These are phyloP conservation scores for Escovopsis sp. DNA, from an alignment of 2,329 filamentous ascomycete genomes.

Conservation along the genomic window DNA sequence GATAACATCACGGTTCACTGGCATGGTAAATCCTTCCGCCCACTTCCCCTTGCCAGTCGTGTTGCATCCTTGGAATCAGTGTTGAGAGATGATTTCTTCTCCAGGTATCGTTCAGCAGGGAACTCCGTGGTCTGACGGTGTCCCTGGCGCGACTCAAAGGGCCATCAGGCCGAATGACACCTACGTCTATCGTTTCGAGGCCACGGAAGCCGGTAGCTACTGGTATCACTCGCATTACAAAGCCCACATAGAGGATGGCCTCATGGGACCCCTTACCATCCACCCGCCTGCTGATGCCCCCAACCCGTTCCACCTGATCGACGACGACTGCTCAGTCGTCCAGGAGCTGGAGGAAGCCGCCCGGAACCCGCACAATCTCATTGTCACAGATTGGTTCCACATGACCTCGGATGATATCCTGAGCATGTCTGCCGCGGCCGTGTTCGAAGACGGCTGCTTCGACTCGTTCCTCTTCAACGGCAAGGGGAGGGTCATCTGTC, in stretches of 20 bases:
- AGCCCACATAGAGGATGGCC: constrained; percentile 44
- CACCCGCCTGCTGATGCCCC: constrained; percentile 16
- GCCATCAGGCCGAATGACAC: constrained; percentile 31
- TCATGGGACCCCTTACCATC: constrained; percentile 42
- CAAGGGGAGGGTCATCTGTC: constrained; percentile 31
- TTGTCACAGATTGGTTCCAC: constrained; percentile 43
- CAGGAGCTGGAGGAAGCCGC: constrained; percentile 35
- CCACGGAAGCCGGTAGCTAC: constrained; percentile 41
- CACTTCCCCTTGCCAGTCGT: not conserved
- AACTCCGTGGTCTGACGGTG: constrained; percentile 47
- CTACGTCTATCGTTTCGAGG: constrained; percentile 41
- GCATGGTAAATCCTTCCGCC: constrained; percentile 23
- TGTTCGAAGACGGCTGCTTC: constrained; percentile 39
- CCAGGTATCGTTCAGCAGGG: constrained; percentile 32
- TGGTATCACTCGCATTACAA: constrained; percentile 46
- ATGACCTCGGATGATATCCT: constrained; percentile 33
- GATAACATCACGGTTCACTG: constrained; percentile 35
- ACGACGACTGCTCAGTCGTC: constrained; percentile 18
- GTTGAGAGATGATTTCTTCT: not conserved
- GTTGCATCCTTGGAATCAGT: not conserved
- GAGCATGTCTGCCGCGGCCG: constrained; percentile 28
- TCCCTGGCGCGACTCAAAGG: constrained; percentile 40
- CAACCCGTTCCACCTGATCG: constrained; percentile 36
- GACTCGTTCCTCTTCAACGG: constrained; percentile 50
- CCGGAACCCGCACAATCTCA: constrained; percentile 27